phyloP scores from a whole-genome alignment of 2,329 filamentous ascomycete species.

The Anthostomella pinea region DNA sequence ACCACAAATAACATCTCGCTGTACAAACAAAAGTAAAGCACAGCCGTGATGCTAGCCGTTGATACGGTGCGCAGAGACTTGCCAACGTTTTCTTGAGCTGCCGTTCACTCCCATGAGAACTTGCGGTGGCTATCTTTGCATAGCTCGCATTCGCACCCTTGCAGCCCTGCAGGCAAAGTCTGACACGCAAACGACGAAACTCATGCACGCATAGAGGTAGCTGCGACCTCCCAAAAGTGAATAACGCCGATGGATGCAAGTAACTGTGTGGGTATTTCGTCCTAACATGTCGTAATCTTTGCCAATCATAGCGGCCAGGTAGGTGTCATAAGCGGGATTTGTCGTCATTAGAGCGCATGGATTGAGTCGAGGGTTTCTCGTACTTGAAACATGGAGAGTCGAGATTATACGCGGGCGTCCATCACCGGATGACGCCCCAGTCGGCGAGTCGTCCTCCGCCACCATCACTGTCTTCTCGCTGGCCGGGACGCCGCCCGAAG shows the following conservation, averaged over 20 bases:
- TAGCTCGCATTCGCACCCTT: too few relatives aligned
- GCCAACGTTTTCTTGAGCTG: too few relatives aligned
- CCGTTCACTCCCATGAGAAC: too few relatives aligned
- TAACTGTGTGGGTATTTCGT: slow-evolving; percentile 18
- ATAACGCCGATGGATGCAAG: slow-evolving; percentile 25
- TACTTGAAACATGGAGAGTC: slow-evolving; percentile 9
- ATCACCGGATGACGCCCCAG: slow-evolving; percentile 78
- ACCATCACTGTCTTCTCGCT: slow-evolving; percentile 64
- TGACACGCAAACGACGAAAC: too few relatives aligned
- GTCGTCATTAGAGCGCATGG: slow-evolving; percentile 17
- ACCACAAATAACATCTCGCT: too few relatives aligned
- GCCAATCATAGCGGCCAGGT: slow-evolving; percentile 3
- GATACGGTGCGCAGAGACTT: too few relatives aligned
- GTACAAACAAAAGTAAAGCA: too few relatives aligned
- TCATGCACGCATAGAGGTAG: slow-evolving; percentile 18
- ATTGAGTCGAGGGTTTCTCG: slow-evolving; percentile 11
- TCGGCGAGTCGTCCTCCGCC: slow-evolving; percentile 64
- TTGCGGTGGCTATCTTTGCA: too few relatives aligned
- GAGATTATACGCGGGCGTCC: slow-evolving; percentile 7
- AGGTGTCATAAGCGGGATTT: slow-evolving; percentile 4
- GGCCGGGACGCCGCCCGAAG: slow-evolving; percentile 78
- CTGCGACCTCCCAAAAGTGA: slow-evolving; percentile 2
- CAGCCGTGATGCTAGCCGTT: too few relatives aligned
- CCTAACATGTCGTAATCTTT: slow-evolving; percentile 17
- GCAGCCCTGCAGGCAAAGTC: too few relatives aligned